Conservation (phyloP, 108 stramenopile genomes). For the Nitzschia sp. region DNA sequence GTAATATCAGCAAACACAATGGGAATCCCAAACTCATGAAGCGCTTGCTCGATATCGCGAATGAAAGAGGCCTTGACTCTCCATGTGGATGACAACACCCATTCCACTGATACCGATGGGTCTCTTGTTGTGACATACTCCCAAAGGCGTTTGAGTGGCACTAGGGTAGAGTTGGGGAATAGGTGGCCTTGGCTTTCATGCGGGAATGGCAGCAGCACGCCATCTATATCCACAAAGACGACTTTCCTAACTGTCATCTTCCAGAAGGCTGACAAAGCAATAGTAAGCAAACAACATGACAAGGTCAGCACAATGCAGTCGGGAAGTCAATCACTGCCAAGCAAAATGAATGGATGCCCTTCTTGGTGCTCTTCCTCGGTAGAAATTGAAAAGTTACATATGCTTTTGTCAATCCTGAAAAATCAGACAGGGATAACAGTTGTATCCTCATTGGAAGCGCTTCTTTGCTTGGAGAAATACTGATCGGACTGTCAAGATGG, state of each 20-base stretch:
- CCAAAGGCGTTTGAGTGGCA: constrained; percentile 44
- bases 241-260: constrained; percentile 19
- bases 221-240: constrained; percentile 77
- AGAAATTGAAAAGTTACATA: constrained; percentile 25
- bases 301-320: too few species aligned
- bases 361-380: constrained; percentile 10
- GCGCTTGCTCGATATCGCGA: constrained; percentile 51
- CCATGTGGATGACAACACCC: constrained; percentile 71
- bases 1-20: constrained; percentile 52
- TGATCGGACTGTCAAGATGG: background rate
- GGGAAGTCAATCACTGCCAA: background rate
- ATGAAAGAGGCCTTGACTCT: constrained; percentile 46
- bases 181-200: constrained; percentile 16
- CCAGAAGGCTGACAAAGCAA: too few species aligned
- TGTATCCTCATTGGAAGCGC: constrained; percentile 20
- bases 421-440: constrained; percentile 27
- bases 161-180: constrained; percentile 55
- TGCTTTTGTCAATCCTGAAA: constrained; percentile 21
- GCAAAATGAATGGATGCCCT: background rate
- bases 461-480: background rate
- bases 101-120: constrained; percentile 11
- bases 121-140: background rate
- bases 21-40: constrained; percentile 38
- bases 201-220: constrained; percentile 69
- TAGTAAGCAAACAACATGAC: too few species aligned